Evolutionary conservation across 1,284 basidiomycete genomes (phyloP).

Genomic region (Ustilago sp.): DNA sequence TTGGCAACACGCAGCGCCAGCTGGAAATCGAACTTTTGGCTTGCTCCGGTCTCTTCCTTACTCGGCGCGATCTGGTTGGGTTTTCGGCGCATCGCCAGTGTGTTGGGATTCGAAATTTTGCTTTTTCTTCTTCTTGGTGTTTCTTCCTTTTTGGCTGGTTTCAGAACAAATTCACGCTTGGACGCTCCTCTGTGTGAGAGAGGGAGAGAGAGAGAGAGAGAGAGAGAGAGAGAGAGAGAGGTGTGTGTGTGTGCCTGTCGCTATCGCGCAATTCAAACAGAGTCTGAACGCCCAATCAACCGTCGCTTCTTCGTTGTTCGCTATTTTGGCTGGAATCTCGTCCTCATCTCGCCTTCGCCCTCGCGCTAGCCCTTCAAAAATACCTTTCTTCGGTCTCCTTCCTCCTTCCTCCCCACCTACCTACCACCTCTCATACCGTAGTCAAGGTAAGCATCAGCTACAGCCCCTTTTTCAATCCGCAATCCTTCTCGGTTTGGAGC

Average conservation of each 20-base stretch:
- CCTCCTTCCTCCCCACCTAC: slow-evolving; percentile 41
- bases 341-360: slow-evolving; percentile 12
- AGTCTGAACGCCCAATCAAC: slow-evolving; percentile 22
- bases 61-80: slow-evolving; percentile 26
- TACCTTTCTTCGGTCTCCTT: slow-evolving; percentile 29
- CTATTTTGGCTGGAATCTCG: not conserved
- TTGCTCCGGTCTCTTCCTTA: slow-evolving; percentile 50
- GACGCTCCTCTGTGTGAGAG: too few species aligned
- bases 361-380: slow-evolving; percentile 39
- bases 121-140: slow-evolving; percentile 6
- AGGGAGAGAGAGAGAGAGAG: not conserved
- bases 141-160: slow-evolving; percentile 9
- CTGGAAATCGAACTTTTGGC: slow-evolving; percentile 28
- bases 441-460: slow-evolving; percentile 45
- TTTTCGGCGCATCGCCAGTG: slow-evolving; percentile 26
- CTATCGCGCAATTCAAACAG: slow-evolving; percentile 16
- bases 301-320: slow-evolving; percentile 10
- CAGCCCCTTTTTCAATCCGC: not conserved
- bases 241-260: not conserved
- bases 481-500: not conserved
- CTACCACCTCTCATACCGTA: slow-evolving; percentile 49
- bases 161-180: not conserved
- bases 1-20: slow-evolving; percentile 11
- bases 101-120: slow-evolving; percentile 12
- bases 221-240: too few species aligned